Evolutionary conservation across 2,329 filamentous ascomycete genomes (phyloP).

Genomic region (Trichoderma sp.): DNA sequence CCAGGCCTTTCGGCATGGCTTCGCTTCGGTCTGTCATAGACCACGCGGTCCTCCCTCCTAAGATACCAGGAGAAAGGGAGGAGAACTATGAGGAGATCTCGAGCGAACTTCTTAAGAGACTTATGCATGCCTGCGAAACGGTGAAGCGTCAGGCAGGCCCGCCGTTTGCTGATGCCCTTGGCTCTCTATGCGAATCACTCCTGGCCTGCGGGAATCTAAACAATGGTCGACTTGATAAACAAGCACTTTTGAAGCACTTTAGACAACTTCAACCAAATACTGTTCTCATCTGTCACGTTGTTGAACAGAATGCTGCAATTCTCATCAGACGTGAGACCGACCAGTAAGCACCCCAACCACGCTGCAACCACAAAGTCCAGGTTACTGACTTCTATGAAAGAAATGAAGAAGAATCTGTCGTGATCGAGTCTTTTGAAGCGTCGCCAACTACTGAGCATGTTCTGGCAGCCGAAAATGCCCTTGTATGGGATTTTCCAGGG

Average conservation of each 20-base stretch:
- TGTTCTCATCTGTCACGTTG: conserved; percentile 22
- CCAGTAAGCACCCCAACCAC: conserved; percentile 20
- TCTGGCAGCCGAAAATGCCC: conserved; percentile 46
- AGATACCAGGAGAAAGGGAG: conserved; percentile 21
- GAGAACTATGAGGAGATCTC: conserved; percentile 8
- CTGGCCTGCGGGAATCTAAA: neutral
- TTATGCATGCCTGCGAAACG: conserved; percentile 10
- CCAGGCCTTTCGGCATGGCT: neutral
- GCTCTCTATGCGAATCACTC: neutral
- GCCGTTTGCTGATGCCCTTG: neutral
- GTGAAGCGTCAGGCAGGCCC: neutral
- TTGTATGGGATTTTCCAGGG: conserved; percentile 61
- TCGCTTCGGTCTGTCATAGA: conserved; percentile 22
- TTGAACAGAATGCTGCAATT: conserved; percentile 34
- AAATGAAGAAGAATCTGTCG: conserved; percentile 25
- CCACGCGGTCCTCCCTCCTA: conserved; percentile 27
- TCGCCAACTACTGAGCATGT: conserved; percentile 56
- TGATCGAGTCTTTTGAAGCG: conserved; percentile 58
- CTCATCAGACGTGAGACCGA: conserved; percentile 25
- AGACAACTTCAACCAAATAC: neutral
- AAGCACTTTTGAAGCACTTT: neutral
- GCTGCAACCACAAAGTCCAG: neutral
- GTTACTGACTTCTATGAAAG: neutral
- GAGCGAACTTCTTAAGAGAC: conserved; percentile 9
- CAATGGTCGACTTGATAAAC: neutral